phyloP scores from a whole-genome alignment of 495 filamentous ascomycete genomes.

The Penicillium manginii region DNA sequence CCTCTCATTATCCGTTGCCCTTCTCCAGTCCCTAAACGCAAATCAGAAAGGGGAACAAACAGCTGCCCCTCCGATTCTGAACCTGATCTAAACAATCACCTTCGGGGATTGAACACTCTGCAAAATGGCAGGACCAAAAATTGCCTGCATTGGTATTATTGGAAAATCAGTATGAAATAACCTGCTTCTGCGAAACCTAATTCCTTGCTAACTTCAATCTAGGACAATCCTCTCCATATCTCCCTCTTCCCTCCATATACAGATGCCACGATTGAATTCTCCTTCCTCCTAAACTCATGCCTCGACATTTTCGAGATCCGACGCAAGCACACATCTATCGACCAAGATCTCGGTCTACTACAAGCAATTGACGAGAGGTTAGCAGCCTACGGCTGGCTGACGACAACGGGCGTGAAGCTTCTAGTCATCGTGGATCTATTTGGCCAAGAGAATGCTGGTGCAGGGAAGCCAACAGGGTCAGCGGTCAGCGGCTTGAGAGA shows the following conservation, averaged over 20 bases:
- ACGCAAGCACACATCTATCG: constrained; percentile 65
- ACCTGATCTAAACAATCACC: neutral
- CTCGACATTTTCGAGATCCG: constrained; percentile 93
- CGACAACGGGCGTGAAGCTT: constrained; percentile 93
- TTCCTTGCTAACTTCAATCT: constrained; percentile 10
- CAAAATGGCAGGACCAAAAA: constrained; percentile 46
- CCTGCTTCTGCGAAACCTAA: neutral
- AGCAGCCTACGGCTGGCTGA: constrained; percentile 91
- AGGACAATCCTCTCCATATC: constrained; percentile 97
- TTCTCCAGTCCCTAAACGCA: neutral
- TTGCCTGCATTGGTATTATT: constrained; percentile 92
- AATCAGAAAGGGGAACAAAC: neutral
- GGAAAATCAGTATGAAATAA: constrained; percentile 73
- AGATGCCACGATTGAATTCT: constrained; percentile 76
- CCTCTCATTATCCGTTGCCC: neutral
- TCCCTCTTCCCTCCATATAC: constrained; percentile 78
- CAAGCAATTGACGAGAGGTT: constrained; percentile 92
- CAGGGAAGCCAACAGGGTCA: constrained; percentile 34
- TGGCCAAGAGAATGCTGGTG: constrained; percentile 48
- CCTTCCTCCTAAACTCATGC: constrained; percentile 84
- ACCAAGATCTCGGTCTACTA: constrained; percentile 85
- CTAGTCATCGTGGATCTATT: constrained; percentile 87
- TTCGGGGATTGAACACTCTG: neutral
- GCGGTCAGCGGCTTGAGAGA: constrained; percentile 67
- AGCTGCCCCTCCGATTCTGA: neutral